Percentiles rank a stretch among this genome's conserved stretches.
phyloP scores from a whole-genome alignment of 768 basidiomycete genomes.

The Sutorius australiensis region DNA sequence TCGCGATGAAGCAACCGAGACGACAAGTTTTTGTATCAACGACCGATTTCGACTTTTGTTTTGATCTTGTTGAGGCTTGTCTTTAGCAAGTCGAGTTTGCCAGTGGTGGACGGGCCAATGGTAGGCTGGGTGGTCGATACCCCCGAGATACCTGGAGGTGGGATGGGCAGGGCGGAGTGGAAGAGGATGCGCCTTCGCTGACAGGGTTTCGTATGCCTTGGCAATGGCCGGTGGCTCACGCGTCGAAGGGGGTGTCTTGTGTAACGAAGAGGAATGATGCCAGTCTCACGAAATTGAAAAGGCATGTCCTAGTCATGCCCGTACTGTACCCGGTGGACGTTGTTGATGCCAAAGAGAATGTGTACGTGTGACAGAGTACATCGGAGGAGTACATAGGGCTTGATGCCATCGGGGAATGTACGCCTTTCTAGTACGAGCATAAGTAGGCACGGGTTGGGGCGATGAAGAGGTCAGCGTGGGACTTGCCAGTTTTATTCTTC shows the following conservation, averaged over 20 bases:
- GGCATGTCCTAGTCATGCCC: slow-evolving; percentile 57
- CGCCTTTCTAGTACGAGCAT: slow-evolving; percentile 33
- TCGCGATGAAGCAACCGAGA: slow-evolving; percentile 61
- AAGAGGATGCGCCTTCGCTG: slow-evolving; percentile 23
- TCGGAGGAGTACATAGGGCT: slow-evolving; percentile 67
- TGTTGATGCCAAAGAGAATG: slow-evolving; percentile 58
- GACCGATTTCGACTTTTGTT: slow-evolving; percentile 45
- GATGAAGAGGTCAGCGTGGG: no score
- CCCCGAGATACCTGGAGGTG: slow-evolving; percentile 42
- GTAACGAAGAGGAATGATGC: slow-evolving; percentile 38
- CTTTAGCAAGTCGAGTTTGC: slow-evolving; percentile 63
- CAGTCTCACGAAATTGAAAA: slow-evolving; percentile 54
- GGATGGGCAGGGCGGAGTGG: slow-evolving; percentile 26
- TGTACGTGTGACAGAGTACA: slow-evolving; percentile 67
- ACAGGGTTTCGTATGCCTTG: slow-evolving; percentile 80
- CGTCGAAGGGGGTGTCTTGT: slow-evolving; percentile 36
- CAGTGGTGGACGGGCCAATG: slow-evolving; percentile 44
- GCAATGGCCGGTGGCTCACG: slow-evolving; percentile 76
- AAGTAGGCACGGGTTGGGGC: neutral
- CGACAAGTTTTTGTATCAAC: slow-evolving; percentile 84
- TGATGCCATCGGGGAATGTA: slow-evolving; percentile 26
- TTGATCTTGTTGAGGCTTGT: slow-evolving; percentile 90
- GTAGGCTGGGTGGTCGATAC: slow-evolving; percentile 71
- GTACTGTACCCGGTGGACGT: slow-evolving; percentile 47
- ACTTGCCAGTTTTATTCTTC: no score